phyloP scores from a whole-genome alignment of 495 filamentous ascomycete genomes.

The Aspergillus campestris region DNA sequence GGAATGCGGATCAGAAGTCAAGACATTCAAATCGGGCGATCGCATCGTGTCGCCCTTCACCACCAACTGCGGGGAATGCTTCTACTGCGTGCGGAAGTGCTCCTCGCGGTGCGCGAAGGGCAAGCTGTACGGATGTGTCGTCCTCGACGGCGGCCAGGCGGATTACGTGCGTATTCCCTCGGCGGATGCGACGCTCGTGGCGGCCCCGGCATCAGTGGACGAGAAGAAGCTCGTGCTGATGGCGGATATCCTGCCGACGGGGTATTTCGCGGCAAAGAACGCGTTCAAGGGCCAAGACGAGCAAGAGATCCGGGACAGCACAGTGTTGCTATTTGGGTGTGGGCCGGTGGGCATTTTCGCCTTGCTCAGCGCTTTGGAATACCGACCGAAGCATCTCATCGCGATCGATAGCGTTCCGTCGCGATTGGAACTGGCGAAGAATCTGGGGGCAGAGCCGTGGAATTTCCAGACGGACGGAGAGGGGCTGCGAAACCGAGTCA shows the following conservation, averaged over 20 bases:
- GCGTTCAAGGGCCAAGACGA: conserved; percentile 54
- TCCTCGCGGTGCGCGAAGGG: conserved; percentile 52
- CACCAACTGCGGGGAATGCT: conserved; percentile 59
- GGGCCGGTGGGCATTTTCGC: conserved; percentile 83
- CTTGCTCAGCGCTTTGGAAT: conserved; percentile 64
- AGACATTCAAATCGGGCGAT: conserved; percentile 58
- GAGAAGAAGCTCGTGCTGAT: conserved; percentile 65
- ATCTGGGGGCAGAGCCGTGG: conserved; percentile 69
- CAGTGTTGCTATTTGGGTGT: conserved; percentile 73
- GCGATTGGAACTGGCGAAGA: conserved; percentile 60
- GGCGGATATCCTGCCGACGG: conserved; percentile 57
- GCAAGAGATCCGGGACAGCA: conserved; percentile 49
- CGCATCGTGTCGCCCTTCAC: conserved; percentile 71
- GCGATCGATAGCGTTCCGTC: conserved; percentile 72
- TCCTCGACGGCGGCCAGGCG: conserved; percentile 76
- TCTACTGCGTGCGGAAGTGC: conserved; percentile 58
- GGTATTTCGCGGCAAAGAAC: conserved; percentile 73
- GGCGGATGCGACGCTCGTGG: conserved; percentile 68
- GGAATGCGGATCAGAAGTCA: conserved; percentile 51
- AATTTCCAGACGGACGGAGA: conserved; percentile 44
- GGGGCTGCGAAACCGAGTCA: no score
- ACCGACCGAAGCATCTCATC: conserved; percentile 63
- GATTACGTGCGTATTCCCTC: conserved; percentile 78
- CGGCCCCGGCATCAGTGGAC: conserved; percentile 58
- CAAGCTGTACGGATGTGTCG: conserved; percentile 59